Conservation (phyloP, 371 early-diverging fungal species). For the Actinomortierella wolfii region DNA sequence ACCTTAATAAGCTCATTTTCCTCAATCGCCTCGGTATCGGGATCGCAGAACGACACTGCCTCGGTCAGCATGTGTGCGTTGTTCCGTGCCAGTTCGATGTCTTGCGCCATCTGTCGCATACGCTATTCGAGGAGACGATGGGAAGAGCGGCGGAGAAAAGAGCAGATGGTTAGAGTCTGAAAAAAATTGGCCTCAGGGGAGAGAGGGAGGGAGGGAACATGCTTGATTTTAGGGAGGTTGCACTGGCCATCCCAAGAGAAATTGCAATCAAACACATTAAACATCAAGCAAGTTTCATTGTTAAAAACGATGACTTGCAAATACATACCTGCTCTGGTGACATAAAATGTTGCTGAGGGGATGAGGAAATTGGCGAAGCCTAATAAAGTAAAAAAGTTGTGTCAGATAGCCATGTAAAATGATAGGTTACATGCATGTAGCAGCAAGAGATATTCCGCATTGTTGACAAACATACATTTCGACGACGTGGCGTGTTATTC, state of each 20-base stretch:
- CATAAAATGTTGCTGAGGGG: constrained; percentile 27
- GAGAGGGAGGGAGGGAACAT: neutral
- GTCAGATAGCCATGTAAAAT: neutral
- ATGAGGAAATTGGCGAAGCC: neutral
- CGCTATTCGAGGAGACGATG: constrained; percentile 8
- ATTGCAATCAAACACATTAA: neutral
- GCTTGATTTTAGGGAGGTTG: neutral
- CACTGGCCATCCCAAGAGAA: neutral
- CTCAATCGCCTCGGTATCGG: constrained; percentile 46
- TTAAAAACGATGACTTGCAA: neutral
- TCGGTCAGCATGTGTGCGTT: constrained; percentile 47
- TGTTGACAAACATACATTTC: constrained; percentile 6
- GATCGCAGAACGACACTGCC: constrained; percentile 48
- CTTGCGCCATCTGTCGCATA: constrained; percentile 46
- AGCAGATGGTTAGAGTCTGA: too few species aligned
- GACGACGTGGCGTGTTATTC: constrained; percentile 32
- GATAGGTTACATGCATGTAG: neutral
- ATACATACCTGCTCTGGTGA: constrained; percentile 37
- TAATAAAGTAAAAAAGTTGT: neutral
- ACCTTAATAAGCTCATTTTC: constrained; percentile 50
- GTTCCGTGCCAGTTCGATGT: constrained; percentile 46
- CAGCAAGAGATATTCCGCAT: neutral
- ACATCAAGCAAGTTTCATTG: neutral
- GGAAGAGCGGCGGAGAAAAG: too few species aligned
- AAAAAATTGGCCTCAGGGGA: too few species aligned